These are phyloP conservation scores for Hygrophorus pudorinus DNA, from an alignment of 768 basidiomycete species.

Conservation along the genomic window DNA sequence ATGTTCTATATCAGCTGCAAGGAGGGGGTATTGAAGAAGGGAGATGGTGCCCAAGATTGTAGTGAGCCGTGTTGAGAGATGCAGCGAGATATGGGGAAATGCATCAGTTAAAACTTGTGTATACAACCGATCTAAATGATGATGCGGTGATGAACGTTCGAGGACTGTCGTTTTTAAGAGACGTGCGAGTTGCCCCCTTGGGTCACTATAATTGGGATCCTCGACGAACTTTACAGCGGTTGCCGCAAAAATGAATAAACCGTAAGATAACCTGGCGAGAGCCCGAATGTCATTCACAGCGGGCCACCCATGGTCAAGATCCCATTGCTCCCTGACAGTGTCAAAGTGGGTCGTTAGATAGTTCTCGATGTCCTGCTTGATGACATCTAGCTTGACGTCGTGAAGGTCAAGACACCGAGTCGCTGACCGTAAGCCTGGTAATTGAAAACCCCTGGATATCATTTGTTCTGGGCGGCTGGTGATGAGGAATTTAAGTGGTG, in stretches of 20 bases:
- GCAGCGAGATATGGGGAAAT: neutral
- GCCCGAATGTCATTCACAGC: conserved; percentile 8
- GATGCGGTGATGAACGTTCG: neutral
- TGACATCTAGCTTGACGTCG: neutral
- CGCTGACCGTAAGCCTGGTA: neutral
- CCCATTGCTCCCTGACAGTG: conserved; percentile 4
- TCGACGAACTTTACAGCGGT: too few species aligned
- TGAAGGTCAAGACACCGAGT: neutral
- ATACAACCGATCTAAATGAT: too few species aligned
- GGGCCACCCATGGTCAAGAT: conserved; percentile 13
- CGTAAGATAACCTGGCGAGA: conserved; percentile 14
- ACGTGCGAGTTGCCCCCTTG: conserved; percentile 5
- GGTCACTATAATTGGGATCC: conserved; percentile 6
- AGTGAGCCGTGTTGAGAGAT: too few species aligned
- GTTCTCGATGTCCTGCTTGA: conserved; percentile 11
- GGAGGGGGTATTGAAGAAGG: neutral
- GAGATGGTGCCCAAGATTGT: too few species aligned
- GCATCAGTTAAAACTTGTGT: neutral
- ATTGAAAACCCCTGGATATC: conserved; percentile 6
- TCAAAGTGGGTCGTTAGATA: conserved; percentile 10
- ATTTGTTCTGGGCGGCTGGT: conserved; percentile 19
- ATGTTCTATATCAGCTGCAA: neutral
- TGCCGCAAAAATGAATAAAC: conserved; percentile 21
- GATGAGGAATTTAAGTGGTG: conserved; percentile 5
- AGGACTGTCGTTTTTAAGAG: neutral